Conservation (phyloP, 2,329 filamentous ascomycete species). For the Leptographium lundbergii region DNA sequence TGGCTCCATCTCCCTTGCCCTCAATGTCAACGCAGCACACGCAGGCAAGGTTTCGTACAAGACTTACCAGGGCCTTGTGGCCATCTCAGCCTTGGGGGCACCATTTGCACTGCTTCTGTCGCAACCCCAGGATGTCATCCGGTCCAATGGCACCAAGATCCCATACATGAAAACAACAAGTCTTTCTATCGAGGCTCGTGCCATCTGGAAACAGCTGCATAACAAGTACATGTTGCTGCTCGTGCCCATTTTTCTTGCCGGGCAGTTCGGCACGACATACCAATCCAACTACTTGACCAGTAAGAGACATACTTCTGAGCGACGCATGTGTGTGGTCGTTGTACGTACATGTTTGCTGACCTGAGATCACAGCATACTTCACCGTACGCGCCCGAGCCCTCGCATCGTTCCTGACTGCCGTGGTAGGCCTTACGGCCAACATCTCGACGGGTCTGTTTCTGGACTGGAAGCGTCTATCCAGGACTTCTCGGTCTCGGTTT, state of each 20-base stretch:
- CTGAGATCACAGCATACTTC: slow-evolving; percentile 42
- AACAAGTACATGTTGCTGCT: slow-evolving; percentile 21
- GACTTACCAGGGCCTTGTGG: neutral
- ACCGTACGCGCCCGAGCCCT: slow-evolving; percentile 55
- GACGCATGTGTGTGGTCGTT: neutral
- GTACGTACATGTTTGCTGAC: neutral
- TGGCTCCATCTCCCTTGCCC: neutral
- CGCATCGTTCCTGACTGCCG: slow-evolving; percentile 56
- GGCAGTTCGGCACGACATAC: slow-evolving; percentile 1
- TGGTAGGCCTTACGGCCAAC: slow-evolving; percentile 17
- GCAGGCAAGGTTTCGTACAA: neutral
- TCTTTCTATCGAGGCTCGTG: neutral
- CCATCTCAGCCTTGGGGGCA: neutral
- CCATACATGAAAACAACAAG: neutral
- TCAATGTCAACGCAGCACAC: neutral
- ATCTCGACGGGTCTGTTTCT: no score
- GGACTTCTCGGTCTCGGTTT: neutral
- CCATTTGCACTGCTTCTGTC: neutral
- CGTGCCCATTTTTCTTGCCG: slow-evolving; percentile 40
- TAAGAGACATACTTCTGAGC: slow-evolving; percentile 7
- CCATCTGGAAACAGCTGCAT: neutral
- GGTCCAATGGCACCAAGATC: neutral
- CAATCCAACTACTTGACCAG: slow-evolving; percentile 38
- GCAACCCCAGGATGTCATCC: neutral
- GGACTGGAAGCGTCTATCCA: no score